Evolutionary conservation across 2,329 filamentous ascomycete genomes (phyloP).

Genomic region (Ophiostoma sp.): DNA sequence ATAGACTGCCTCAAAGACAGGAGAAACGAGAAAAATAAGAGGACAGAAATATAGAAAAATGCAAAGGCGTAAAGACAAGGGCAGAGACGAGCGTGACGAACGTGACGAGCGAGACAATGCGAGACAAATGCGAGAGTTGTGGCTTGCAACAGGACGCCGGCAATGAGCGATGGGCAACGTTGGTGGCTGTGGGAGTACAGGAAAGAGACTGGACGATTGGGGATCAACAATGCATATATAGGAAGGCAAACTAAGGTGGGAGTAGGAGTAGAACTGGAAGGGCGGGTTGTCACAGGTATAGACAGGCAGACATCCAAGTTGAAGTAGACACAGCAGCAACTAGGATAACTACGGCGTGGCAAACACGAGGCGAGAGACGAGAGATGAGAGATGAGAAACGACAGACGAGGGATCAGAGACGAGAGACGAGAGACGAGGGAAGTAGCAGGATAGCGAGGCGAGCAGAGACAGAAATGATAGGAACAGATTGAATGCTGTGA

Average conservation of each 20-base stretch:
- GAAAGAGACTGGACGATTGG: constrained; percentile 2
- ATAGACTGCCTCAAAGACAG: not conserved
- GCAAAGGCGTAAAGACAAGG: not conserved
- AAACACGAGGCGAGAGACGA: not conserved
- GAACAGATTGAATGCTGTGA: not conserved
- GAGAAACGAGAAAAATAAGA: not conserved
- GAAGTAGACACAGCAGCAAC: not conserved
- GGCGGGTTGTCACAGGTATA: not conserved
- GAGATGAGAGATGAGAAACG: no score
- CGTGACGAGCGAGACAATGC: constrained; percentile 19
- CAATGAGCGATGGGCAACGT: constrained; percentile 9
- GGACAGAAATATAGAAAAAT: not conserved
- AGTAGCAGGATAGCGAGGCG: not conserved
- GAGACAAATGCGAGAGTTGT: constrained; percentile 23
- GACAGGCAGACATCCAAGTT: not conserved
- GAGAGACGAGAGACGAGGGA: not conserved
- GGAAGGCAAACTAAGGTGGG: not conserved
- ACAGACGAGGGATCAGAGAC: not conserved
- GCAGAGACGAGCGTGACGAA: not conserved
- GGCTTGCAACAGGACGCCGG: constrained; percentile 18
- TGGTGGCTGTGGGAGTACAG: constrained; percentile 20
- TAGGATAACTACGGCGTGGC: not conserved
- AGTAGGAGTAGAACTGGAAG: not conserved
- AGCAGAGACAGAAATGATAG: constrained; percentile 14
- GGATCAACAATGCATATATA: constrained; percentile 20